Evolutionary conservation across 164 flowering plant species (phyloP), one percentile per base, ranked within the genome.

Genomic region (Amborella trichopoda): DNA sequence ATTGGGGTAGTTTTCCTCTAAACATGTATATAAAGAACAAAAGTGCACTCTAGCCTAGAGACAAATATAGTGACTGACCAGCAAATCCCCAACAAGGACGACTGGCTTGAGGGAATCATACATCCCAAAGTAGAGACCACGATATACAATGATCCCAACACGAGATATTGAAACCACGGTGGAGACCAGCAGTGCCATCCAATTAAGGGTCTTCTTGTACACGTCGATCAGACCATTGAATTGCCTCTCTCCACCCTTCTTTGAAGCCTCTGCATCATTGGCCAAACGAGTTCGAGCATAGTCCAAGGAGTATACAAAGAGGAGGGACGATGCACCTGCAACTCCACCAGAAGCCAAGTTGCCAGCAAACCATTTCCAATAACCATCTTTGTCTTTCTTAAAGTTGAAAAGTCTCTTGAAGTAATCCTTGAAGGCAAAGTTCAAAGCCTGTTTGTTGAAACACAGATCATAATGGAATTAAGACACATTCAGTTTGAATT

Each of bases 351-450:
- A 54, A 17, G 50, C 58, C 58, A 54, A 46, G 58, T 54, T 54
- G 3, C 58, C 58, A 46, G 58, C 58, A 54, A 54, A 54, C 58
- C 58, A 54, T 36, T 54, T 54, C 58, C 58, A 54, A 37, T 54
- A 54, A 24, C 49, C 49, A 40, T 51, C 54, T 32, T 16, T 44
- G 22, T 53, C 56, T 34, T 54, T 54, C 50, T 54, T 54, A 23
- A 54, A 54, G 50, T 54, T 54, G 58, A 54, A 54, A 5, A 45
- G 50, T 9, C 58, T 23, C 58, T 54, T 54, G 34, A 54, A 54
- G 50, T 54, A 54, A 36, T 54, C 58, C 44, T 54, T 54, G 36
- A 54, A 54, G 9, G 58, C 58, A 46, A 54, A 54, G 50, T 54
- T 54, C 43, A 54, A 22, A 11, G 58, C 58, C 57, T 53, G 28